These are phyloP conservation scores for Vaccinium corymbosum DNA, from an alignment of 148 eudicot genomes.

Conservation along the genomic window DNA sequence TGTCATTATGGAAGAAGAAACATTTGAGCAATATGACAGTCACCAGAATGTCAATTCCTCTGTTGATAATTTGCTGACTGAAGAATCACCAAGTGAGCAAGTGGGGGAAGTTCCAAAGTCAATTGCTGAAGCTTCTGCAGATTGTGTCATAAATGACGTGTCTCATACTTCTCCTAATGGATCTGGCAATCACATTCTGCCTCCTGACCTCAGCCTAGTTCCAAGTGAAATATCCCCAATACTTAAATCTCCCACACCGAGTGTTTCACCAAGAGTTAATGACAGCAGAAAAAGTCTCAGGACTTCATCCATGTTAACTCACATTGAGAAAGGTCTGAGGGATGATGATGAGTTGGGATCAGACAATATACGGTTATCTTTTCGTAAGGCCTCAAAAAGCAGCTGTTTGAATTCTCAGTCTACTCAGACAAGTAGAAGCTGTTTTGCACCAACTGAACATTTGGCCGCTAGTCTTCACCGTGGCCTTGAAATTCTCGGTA, in stretches of 20 bases:
- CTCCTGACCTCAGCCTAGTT: slow-evolving; percentile 31
- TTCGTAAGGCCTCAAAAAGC: slow-evolving; percentile 40
- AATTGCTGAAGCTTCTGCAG: slow-evolving; percentile 17
- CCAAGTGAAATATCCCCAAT: slow-evolving; percentile 50
- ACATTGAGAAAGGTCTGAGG: slow-evolving; percentile 42
- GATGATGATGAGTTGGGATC: slow-evolving; percentile 17
- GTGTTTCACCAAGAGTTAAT: slow-evolving; percentile 68
- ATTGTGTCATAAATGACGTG: slow-evolving; percentile 13
- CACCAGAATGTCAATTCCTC: slow-evolving; percentile 12
- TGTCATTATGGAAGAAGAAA: slow-evolving; percentile 67
- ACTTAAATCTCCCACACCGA: slow-evolving; percentile 71
- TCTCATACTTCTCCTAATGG: slow-evolving; percentile 22
- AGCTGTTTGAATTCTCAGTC: slow-evolving; percentile 36
- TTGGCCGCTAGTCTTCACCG: slow-evolving; percentile 82
- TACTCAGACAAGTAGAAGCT: slow-evolving; percentile 30
- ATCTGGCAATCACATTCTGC: slow-evolving; percentile 26
- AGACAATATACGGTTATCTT: slow-evolving; percentile 30
- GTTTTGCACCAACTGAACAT: slow-evolving; percentile 45
- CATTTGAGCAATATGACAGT: slow-evolving; percentile 42
- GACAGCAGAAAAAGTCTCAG: slow-evolving; percentile 71
- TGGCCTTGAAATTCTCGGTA: slow-evolving; percentile 71
- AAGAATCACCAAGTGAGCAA: slow-evolving; percentile 28
- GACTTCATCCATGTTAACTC: slow-evolving; percentile 54
- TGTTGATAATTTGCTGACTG: slow-evolving; percentile 17
- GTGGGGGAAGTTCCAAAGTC: slow-evolving; percentile 16